phyloP scores from a whole-genome alignment of 306 rosid species.

The Sicyos edulis region DNA sequence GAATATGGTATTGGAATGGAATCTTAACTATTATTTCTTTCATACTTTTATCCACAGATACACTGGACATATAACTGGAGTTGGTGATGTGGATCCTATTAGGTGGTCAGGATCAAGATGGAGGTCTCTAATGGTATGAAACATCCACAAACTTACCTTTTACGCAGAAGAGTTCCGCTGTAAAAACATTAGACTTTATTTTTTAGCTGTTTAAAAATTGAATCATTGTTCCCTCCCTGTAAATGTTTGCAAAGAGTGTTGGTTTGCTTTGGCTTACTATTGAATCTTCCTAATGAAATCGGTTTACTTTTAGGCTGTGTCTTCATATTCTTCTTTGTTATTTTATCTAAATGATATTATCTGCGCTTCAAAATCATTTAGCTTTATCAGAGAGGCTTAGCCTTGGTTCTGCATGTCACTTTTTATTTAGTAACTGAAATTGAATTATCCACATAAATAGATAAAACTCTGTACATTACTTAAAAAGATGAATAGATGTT shows the following conservation, averaged over 20 bases:
- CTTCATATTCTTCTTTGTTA: no score
- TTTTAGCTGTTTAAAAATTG: background rate
- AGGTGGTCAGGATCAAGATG: conserved; percentile 93
- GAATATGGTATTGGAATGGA: conserved; percentile 1
- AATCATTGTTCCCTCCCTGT: background rate
- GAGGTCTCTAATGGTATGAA: conserved; percentile 70
- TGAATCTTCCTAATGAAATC: background rate
- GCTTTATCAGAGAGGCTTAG: background rate
- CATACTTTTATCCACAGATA: conserved; percentile 39
- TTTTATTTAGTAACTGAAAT: background rate
- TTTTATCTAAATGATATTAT: no score
- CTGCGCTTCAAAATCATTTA: no score
- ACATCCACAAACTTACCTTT: background rate
- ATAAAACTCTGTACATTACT: background rate
- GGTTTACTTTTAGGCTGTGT: background rate
- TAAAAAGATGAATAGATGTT: background rate
- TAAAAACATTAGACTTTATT: background rate
- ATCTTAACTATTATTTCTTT: background rate
- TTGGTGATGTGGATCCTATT: conserved; percentile 61
- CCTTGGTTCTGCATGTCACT: background rate
- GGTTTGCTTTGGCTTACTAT: no score
- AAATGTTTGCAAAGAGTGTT: background rate
- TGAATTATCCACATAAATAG: background rate
- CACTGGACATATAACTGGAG: conserved; percentile 71
- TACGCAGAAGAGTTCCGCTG: background rate